phyloP scores from a whole-genome alignment of 139 green algal species.

The Closterium sp. region DNA sequence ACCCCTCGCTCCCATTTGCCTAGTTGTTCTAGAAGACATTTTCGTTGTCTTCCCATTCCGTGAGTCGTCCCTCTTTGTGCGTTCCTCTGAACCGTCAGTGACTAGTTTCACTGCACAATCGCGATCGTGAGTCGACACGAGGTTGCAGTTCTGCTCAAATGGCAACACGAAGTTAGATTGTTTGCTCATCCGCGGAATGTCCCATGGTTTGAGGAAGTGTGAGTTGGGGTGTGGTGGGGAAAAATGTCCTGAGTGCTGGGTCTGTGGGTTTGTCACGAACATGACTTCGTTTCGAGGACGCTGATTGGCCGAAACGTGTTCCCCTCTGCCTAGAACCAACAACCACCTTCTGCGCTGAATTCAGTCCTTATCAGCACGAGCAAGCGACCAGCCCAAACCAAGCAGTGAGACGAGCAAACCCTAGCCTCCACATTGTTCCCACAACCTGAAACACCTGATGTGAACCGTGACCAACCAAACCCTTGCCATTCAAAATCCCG shows the following conservation, averaged over 20 bases:
- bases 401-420: not conserved
- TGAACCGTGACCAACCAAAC: not conserved
- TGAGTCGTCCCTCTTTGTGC: too few relatives aligned
- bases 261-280: not conserved
- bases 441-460: not conserved
- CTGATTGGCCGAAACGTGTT: not conserved
- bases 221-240: too few relatives aligned
- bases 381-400: not conserved
- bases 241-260: not conserved
- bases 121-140: too few relatives aligned
- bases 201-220: too few relatives aligned
- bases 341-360: not conserved
- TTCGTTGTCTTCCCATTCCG: too few relatives aligned
- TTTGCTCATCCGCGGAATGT: too few relatives aligned
- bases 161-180: too few relatives aligned
- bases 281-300: not conserved
- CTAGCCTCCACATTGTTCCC: not conserved
- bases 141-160: too few relatives aligned
- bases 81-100: too few relatives aligned
- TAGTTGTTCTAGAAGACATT: not conserved
- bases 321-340: not conserved
- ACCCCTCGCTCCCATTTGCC: not conserved
- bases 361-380: not conserved
- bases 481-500: not conserved
- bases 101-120: too few relatives aligned